Base-by-base conservation (phyloP, 1,284 basidiomycete species). In the Sphaerobolus stellatus region DNA sequence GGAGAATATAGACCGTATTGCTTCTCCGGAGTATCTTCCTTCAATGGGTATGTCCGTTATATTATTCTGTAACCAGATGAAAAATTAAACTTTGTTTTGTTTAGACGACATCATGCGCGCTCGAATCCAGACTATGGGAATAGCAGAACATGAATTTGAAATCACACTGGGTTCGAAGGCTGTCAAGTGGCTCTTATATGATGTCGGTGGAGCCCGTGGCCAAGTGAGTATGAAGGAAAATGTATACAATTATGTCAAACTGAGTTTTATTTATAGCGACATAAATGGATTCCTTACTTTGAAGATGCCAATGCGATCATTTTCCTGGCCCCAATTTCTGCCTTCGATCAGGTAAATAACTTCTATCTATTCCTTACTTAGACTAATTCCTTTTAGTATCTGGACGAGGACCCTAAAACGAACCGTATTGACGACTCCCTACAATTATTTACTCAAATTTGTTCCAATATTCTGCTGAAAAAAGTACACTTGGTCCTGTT, bases 341-440 rank as follows among this genome's bases (percentile, higher is more conserved):
- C 89, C 40, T 91, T 88, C 64, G 88, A 91, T 74, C 88, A 89
- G 80, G 87, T 83, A 62, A 60, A 70, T 57, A 20, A 16, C 24
- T 54, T 50, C 53, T 38, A n/a, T 22, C 27, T 44, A 44, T 24
- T 34, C 47, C 50, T 57, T 49, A 51, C 44, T 50, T 54, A 54
- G 43, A 28, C 45, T 48, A 51, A 56, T 48, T 52, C 25, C 58
- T 24, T 43, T 43, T 43, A 90, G 85, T 90, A 88, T 68, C 79
- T 91, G 8, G 88, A 90, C 64, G 89, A 91, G 71, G 88, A 91
- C 65, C 75, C 82, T 8, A 77, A 80, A 57, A 86, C 83, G 48
- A 91, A 91, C 67, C 74, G 88, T 57, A 86, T 91, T 56, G 83
- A 90, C 58, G 89, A 91, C 68, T 90, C 88, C 4, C 73, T 91